Evolutionary conservation across 768 basidiomycete genomes (phyloP).

Genomic region (Suillus subalutaceus): DNA sequence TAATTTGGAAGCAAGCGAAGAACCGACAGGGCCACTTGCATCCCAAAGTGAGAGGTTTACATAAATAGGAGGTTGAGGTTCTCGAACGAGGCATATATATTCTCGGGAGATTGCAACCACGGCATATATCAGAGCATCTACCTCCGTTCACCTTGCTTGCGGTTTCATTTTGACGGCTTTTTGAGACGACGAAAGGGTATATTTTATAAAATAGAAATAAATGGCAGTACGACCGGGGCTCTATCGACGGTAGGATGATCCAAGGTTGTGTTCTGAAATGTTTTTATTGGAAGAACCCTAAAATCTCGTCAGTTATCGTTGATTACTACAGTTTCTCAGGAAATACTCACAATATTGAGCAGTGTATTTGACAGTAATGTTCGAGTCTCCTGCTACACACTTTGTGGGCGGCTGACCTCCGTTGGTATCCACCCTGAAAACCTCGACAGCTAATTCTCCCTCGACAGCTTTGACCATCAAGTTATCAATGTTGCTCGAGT

Average conservation of each 20-base stretch:
- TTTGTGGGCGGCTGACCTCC: constrained; percentile 58
- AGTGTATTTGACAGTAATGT: constrained; percentile 52
- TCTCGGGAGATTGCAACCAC: background rate
- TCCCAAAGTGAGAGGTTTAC: background rate
- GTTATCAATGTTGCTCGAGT: constrained; percentile 56
- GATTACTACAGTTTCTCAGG: background rate
- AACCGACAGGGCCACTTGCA: background rate
- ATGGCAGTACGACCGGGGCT: background rate
- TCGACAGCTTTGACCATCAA: constrained; percentile 48
- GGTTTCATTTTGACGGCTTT: background rate
- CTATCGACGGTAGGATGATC: background rate
- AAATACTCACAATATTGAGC: constrained; percentile 52
- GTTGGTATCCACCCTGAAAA: constrained; percentile 56
- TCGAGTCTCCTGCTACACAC: constrained; percentile 44
- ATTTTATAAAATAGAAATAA: background rate
- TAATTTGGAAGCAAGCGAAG: background rate
- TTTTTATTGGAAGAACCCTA: background rate
- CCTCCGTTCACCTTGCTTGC: background rate
- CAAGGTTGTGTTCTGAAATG: background rate
- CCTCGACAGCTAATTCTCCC: constrained; percentile 50
- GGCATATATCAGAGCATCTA: background rate
- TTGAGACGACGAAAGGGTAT: background rate
- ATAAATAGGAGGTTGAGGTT: background rate
- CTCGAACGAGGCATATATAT: background rate
- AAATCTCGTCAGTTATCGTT: background rate